Evolutionary conservation across 169 alveolate species (phyloP), one percentile per base, ranked within the genome.

Genomic region (Plasmodium adleri): DNA sequence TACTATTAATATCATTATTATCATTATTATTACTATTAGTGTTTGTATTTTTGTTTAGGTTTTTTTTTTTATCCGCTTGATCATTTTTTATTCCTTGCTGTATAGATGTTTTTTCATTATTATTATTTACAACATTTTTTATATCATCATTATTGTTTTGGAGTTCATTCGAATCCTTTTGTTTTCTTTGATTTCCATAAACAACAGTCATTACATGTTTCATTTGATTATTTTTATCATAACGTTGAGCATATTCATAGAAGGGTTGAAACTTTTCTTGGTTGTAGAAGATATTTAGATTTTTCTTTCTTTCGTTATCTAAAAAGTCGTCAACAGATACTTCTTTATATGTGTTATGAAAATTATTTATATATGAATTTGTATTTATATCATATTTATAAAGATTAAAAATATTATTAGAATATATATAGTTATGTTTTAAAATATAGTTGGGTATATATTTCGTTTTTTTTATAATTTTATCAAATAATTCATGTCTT

Each of bases 391-490:
- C 92, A 86, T 86, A 86, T 52, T 59, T 49, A 64, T 86, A 86
- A 1, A 86, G 58, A 72, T 86, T 86, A 22, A 86, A 49, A 64
- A 86, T 86, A 26, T 67, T 64, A 43, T 63, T 86, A 3, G 92
- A 71, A 52, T 86, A 86, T 0, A 73, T 73, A 54, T 86, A 86
- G 28, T 64, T 86, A 66, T 86, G 92, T 39, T 86, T 86, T 24
- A 20, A 56, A 5, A 86, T 66, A 26, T 86, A 86, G 58, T 86
- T 86, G 6, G 92, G 92, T 45, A 86, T 52, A 26, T 52, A 86
- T 20, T 86, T 86, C 0, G 88, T 86, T 24, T 86, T 86, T 72
- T 86, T 86, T 12, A 86, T 86, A 28, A 86, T 70, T 64, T 86
- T 86, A 13, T 64, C 47, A 64, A 86, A 86, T 50, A 86, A 73